A percentile compares a stretch with the other conserved stretches of the same genome.
Conservation (phyloP, 208 protist genomes). For the Crithidia bombi region DNA sequence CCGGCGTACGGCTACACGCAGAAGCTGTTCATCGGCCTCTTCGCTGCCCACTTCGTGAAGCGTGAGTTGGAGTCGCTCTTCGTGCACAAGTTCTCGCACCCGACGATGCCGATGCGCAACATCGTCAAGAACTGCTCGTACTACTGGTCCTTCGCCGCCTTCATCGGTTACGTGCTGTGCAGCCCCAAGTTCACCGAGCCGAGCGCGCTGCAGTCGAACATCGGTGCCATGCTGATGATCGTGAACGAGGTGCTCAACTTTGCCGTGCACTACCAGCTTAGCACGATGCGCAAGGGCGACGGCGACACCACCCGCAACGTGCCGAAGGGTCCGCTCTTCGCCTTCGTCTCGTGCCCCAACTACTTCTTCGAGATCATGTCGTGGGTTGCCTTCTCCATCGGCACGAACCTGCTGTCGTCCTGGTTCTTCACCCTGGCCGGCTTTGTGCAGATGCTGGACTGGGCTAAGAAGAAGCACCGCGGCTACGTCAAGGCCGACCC, state of each 20-base stretch:
- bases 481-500: slow-evolving; percentile 84
- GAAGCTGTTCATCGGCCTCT: slow-evolving; percentile 84
- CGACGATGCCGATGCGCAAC: slow-evolving; percentile 95
- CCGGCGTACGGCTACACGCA: slow-evolving; percentile 66
- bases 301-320: slow-evolving; percentile 76
- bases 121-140: slow-evolving; percentile 96
- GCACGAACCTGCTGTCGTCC: slow-evolving; percentile 80
- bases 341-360: slow-evolving; percentile 94
- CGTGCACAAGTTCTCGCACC: slow-evolving; percentile 94
- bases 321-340: slow-evolving; percentile 88
- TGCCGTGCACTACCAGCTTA: slow-evolving; percentile 88
- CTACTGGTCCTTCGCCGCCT: slow-evolving; percentile 94
- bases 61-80: slow-evolving; percentile 95
- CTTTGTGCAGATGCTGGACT: slow-evolving; percentile 85
- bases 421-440: slow-evolving; percentile 86
- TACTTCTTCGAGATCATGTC: slow-evolving; percentile 96
- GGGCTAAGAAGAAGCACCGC: slow-evolving; percentile 89
- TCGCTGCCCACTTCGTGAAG: slow-evolving; percentile 93
- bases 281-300: slow-evolving; percentile 82
- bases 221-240: slow-evolving; percentile 57
- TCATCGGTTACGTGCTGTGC: slow-evolving; percentile 92
- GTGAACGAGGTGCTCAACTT: slow-evolving; percentile 93
- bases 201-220: slow-evolving; percentile 45
- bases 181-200: slow-evolving; percentile 87
- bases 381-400: slow-evolving; percentile 93